Conservation (phyloP, 1,284 basidiomycete species). For the Ganoderma lingzhi region DNA sequence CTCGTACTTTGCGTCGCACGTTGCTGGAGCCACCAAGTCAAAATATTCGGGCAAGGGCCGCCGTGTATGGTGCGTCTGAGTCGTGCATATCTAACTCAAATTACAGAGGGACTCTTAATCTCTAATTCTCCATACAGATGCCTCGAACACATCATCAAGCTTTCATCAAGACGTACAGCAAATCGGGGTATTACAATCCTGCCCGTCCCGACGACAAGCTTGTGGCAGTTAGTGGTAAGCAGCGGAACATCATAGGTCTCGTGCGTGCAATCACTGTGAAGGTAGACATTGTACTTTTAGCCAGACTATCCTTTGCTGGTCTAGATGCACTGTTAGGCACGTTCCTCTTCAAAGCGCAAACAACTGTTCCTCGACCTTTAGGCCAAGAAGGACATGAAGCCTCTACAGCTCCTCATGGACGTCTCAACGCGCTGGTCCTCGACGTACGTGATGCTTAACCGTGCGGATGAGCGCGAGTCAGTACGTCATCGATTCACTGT, state of each 20-base stretch:
- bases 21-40: neutral
- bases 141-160: constrained; percentile 28
- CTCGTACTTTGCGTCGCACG: constrained; percentile 28
- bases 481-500: no score
- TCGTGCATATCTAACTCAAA: no score
- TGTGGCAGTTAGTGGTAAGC: no score
- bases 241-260: constrained; percentile 15
- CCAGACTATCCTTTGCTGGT: no score
- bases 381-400: neutral
- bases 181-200: constrained; percentile 21
- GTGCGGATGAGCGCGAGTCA: constrained; percentile 1
- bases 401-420: constrained; percentile 18
- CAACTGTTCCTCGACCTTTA: constrained; percentile 16
- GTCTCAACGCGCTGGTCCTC: constrained; percentile 19
- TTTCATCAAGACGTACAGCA: constrained; percentile 14
- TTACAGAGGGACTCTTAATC: no score
- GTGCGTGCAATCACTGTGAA: constrained; percentile 13
- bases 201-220: constrained; percentile 11
- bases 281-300: constrained; percentile 8
- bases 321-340: constrained; percentile 12
- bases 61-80: neutral
- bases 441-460: constrained; percentile 16
- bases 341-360: constrained; percentile 19
- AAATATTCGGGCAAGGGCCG: neutral
- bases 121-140: constrained; percentile 11